Conservation (phyloP, 2,329 filamentous ascomycete genomes). For the Fusarium tjaetaba region DNA sequence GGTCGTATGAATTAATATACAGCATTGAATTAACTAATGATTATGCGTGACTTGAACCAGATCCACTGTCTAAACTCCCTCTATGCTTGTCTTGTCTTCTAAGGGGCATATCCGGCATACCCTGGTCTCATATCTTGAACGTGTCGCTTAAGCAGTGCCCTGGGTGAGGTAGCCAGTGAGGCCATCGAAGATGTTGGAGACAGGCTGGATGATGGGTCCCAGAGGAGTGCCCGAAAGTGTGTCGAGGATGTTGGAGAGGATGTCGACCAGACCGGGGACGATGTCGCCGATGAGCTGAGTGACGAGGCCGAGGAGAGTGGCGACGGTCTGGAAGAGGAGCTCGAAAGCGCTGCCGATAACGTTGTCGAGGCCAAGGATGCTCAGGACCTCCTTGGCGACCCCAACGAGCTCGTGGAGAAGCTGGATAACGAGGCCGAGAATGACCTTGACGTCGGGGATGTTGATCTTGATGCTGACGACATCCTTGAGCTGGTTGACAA, state of each 20-base stretch:
- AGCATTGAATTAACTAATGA: slow-evolving; percentile 10
- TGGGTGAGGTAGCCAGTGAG: slow-evolving; percentile 14
- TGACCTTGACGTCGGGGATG: slow-evolving; percentile 14
- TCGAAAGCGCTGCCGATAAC: neutral
- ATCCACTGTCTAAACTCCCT: slow-evolving; percentile 15
- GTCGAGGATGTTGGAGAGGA: slow-evolving; percentile 11
- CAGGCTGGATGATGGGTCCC: slow-evolving; percentile 9
- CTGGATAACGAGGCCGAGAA: slow-evolving; percentile 15
- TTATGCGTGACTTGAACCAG: neutral
- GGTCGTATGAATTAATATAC: neutral
- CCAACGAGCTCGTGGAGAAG: slow-evolving; percentile 18
- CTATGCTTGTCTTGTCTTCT: neutral
- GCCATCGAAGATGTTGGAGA: neutral
- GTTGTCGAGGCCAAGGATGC: slow-evolving; percentile 13
- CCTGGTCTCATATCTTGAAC: neutral
- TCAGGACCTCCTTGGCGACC: slow-evolving; percentile 4
- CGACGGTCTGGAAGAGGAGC: slow-evolving; percentile 17
- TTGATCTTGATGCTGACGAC: slow-evolving; percentile 12
- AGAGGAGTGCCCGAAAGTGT: slow-evolving; percentile 14
- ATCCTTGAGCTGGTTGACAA: slow-evolving; percentile 20
- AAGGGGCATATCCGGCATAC: neutral
- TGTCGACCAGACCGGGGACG: slow-evolving; percentile 16
- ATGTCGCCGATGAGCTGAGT: slow-evolving; percentile 24
- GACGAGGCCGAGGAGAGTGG: slow-evolving; percentile 10
- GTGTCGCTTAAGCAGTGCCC: neutral